phyloP scores from a whole-genome alignment of 768 basidiomycete genomes.

The Baorangia bicolor region DNA sequence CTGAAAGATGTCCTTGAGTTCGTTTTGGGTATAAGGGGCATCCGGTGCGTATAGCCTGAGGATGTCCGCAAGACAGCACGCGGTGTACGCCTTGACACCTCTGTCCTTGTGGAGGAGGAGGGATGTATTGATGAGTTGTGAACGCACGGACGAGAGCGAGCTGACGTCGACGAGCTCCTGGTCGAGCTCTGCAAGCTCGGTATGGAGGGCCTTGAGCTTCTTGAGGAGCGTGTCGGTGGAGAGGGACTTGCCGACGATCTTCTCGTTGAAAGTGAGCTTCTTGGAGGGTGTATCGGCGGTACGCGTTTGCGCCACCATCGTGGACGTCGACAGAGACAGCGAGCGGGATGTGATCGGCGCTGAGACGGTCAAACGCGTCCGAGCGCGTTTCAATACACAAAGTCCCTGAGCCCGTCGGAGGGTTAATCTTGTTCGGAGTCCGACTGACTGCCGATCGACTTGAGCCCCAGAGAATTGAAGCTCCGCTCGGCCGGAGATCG shows the following conservation, averaged over 20 bases:
- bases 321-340: not conserved
- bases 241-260: conserved; percentile 72
- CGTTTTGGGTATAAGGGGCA: conserved; percentile 87
- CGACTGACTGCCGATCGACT: not conserved
- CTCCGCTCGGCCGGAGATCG: not conserved
- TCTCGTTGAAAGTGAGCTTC: conserved; percentile 78
- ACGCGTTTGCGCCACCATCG: conserved; percentile 77
- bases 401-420: conserved; percentile 10
- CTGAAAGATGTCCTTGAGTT: conserved; percentile 94
- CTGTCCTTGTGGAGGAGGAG: conserved; percentile 93
- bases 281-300: conserved; percentile 51
- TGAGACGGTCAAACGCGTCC: conserved; percentile 18
- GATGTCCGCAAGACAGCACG: conserved; percentile 93
- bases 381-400: conserved; percentile 1
- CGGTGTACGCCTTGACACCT: conserved; percentile 92
- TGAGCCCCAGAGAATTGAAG: not conserved
- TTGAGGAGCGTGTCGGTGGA: conserved; percentile 82
- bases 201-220: conserved; percentile 78
- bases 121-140: conserved; percentile 75
- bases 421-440: not conserved
- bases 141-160: conserved; percentile 67
- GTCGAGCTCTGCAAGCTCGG: conserved; percentile 77
- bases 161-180: conserved; percentile 80
- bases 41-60: conserved; percentile 94
- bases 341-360: conserved; percentile 3